Base-by-base conservation (phyloP, 805 yeast genomes). In the Metschnikowia amazonensis region DNA sequence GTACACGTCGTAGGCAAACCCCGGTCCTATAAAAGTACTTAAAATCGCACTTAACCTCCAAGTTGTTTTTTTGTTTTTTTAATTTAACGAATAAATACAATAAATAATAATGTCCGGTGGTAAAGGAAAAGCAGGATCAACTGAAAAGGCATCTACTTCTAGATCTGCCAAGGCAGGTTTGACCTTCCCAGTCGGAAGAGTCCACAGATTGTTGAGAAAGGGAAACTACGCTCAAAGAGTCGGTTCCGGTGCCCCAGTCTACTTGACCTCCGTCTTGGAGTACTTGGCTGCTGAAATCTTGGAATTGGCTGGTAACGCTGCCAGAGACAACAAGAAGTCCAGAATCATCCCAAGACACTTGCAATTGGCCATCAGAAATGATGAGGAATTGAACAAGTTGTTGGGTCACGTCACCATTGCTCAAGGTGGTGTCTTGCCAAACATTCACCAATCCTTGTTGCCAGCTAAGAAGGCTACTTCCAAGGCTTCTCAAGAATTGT, bases 241-340 rank as follows among this genome's bases (percentile, higher is more conserved):
- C 55, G 77, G 77, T 62, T 70, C 75, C 49, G 77, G 77, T 67
- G 77, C 77, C 51, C 77, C 77, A 60, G 77, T 72, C 43, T 72
- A 72, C 67, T 69, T 72, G 60, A 72, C 77, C 53, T 70, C 77
- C 39, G 77, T 72, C 43, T 70, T 72, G 60, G 77, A 72, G 63
- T 72, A 72, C 64, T 71, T 72, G 63, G 66, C 75, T 46, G 77
- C 77, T 49, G 77, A 72, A 69, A 72, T 72, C 55, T 72, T 72
- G 60, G 77, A 72, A 64, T 72, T 72, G 63, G 76, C 77, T 48
- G 77, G 77, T 67, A 72, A 72, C 63, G 77, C 77, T 45, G 77
- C 77, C 51, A 70, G 77, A 69, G 77, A 72, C 75, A 89, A 88
- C 90, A 92, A 92, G 83, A 94, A 92, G 82, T 84, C 97, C 66